phyloP scores from a whole-genome alignment of 1,284 basidiomycete genomes.

The Tilletia setariae region DNA sequence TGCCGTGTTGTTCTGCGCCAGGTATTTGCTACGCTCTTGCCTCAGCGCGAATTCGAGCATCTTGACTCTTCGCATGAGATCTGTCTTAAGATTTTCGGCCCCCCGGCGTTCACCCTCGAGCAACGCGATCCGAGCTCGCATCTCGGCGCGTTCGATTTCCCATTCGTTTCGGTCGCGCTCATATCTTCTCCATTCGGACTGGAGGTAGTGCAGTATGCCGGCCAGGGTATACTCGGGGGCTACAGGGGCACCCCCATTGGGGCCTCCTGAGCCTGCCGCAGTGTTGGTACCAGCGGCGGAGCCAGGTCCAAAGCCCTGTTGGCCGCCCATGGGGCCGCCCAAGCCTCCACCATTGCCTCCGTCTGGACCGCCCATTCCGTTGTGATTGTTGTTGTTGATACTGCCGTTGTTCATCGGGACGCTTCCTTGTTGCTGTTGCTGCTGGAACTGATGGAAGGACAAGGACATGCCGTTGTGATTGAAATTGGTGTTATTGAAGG shows the following conservation, averaged over 20 bases:
- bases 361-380: not conserved
- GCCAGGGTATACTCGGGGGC: conserved; percentile 67
- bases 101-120: conserved; percentile 93
- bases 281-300: conserved; percentile 59
- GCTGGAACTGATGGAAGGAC: conserved; percentile 16
- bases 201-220: conserved; percentile 90
- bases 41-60: conserved; percentile 85
- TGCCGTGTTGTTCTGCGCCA: not conserved
- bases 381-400: not conserved
- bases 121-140: conserved; percentile 95
- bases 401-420: not conserved
- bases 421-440: conserved; percentile 13
- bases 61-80: conserved; percentile 92
- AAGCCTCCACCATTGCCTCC: conserved; percentile 37
- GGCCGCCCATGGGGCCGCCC: conserved; percentile 29
- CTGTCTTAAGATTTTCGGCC: conserved; percentile 93
- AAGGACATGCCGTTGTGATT: conserved; percentile 6
- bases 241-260: not conserved
- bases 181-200: conserved; percentile 88
- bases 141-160: conserved; percentile 99
- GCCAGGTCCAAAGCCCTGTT: conserved; percentile 31
- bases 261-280: conserved; percentile 52
- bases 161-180: conserved; percentile 98
- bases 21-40: conserved; percentile 71
- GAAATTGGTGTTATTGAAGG: not conserved